These are phyloP conservation scores for Stagonosporopsis vannaccii DNA, from an alignment of 2,329 filamentous ascomycete genomes.

Conservation along the genomic window DNA sequence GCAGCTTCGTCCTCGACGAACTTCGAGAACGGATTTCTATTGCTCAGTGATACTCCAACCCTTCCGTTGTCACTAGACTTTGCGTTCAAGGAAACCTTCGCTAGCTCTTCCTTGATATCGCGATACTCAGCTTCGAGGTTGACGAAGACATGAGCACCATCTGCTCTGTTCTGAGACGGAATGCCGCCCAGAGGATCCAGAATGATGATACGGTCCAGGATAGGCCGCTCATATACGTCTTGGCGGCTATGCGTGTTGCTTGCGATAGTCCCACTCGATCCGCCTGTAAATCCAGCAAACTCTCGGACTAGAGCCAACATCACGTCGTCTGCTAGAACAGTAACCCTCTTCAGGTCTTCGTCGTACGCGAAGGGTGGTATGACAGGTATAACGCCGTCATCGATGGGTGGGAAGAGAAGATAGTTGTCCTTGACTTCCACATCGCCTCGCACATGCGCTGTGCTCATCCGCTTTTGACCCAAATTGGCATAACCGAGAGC, in stretches of 20 bases:
- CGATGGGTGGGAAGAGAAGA: conserved; percentile 70
- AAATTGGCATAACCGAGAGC: conserved; percentile 52
- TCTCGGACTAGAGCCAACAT: conserved; percentile 79
- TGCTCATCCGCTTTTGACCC: conserved; percentile 37
- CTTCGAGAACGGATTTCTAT: conserved; percentile 55
- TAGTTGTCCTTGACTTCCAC: conserved; percentile 54
- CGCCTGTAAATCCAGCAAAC: conserved; percentile 69
- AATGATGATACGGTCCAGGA: conserved; percentile 84
- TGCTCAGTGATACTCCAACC: conserved; percentile 27
- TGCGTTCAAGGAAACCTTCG: conserved; percentile 28
- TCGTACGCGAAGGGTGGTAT: conserved; percentile 71
- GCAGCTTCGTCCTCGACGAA: conserved; percentile 47
- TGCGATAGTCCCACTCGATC: conserved; percentile 14
- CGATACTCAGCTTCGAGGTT: conserved; percentile 92
- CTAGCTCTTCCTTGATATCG: conserved; percentile 69
- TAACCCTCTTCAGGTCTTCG: conserved; percentile 51
- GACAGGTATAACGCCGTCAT: conserved; percentile 73
- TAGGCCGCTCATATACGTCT: conserved; percentile 41
- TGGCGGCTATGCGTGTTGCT: conserved; percentile 19
- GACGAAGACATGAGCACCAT: conserved; percentile 79
- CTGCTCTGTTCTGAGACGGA: conserved; percentile 68
- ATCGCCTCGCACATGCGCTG: conserved; percentile 44
- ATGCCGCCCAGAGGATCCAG: conserved; percentile 88
- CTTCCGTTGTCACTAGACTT: conserved; percentile 19
- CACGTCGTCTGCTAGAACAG: conserved; percentile 67